phyloP scores from a whole-genome alignment of 2,329 filamentous ascomycete genomes.

The Hypoxylon sp. region DNA sequence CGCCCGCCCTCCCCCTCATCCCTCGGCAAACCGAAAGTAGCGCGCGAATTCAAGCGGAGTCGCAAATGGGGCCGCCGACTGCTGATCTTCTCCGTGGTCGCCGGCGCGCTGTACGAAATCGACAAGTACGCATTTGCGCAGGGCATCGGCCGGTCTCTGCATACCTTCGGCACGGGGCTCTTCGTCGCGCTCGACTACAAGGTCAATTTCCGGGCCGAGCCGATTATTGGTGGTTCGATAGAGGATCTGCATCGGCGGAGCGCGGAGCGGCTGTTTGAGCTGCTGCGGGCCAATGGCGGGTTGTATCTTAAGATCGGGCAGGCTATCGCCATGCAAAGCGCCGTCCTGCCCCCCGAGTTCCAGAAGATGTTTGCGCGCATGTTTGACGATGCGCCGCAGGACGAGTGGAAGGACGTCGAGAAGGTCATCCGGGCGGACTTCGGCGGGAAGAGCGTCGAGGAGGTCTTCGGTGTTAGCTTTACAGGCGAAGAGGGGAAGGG shows the following conservation, averaged over 20 bases:
- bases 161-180: constrained; percentile 84
- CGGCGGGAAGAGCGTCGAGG: constrained; percentile 82
- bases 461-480: constrained; percentile 93
- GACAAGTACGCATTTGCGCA: constrained; percentile 84
- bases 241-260: constrained; percentile 84
- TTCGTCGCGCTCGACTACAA: constrained; percentile 94
- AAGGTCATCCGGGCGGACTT: constrained; percentile 90
- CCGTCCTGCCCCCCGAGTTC: constrained; percentile 92
- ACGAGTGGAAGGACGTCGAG: constrained; percentile 87
- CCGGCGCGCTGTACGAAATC: constrained; percentile 73
- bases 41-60: constrained; percentile 77
- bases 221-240: constrained; percentile 78
- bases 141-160: constrained; percentile 79
- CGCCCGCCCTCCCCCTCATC: constrained; percentile 82
- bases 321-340: constrained; percentile 98
- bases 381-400: constrained; percentile 98
- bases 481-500: constrained; percentile 75
- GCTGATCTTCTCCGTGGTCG: constrained; percentile 68
- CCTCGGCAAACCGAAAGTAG: constrained; percentile 77
- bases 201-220: constrained; percentile 89
- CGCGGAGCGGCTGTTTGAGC: constrained; percentile 83
- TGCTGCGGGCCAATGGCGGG: constrained; percentile 88
- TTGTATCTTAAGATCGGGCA: constrained; percentile 98
- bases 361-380: constrained; percentile 96
- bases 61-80: constrained; percentile 84